phyloP scores from a whole-genome alignment of 1,284 basidiomycete genomes.

The Phellopilus nigrolimitatus region DNA sequence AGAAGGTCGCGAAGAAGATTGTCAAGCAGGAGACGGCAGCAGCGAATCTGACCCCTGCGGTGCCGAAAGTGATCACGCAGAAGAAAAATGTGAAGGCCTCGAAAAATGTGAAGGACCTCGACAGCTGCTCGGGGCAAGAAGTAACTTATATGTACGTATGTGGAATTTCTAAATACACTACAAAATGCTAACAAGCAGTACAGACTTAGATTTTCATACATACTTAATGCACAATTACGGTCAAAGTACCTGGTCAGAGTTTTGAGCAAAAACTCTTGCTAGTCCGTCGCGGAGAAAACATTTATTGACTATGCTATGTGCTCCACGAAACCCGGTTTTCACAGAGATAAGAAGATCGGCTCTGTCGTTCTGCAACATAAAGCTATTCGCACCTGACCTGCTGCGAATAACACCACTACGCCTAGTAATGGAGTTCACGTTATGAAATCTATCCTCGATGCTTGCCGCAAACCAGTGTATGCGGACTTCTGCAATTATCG shows the following conservation, averaged over 20 bases:
- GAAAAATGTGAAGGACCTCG: neutral
- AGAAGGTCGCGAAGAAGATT: constrained; percentile 42
- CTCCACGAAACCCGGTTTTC: no score
- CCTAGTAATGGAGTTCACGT: no score
- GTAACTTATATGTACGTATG: neutral
- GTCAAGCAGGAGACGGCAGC: constrained; percentile 39
- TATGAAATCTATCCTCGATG: no score
- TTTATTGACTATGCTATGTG: no score
- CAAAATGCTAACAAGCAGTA: neutral
- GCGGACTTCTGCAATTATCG: no score
- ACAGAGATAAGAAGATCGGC: no score
- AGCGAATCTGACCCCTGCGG: constrained; percentile 17
- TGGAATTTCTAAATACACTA: neutral
- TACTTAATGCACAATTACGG: neutral
- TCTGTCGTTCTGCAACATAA: no score
- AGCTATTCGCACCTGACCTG: no score
- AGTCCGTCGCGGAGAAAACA: neutral
- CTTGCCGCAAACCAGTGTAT: no score
- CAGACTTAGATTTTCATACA: neutral
- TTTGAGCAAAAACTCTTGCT: neutral
- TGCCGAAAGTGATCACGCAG: constrained; percentile 1
- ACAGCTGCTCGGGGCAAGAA: neutral
- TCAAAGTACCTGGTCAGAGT: no score
- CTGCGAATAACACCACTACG: no score
- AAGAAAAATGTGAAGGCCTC: neutral